These are phyloP conservation scores for Arachis stenosperma DNA, from an alignment of 306 rosid species.

Conservation along the genomic window DNA sequence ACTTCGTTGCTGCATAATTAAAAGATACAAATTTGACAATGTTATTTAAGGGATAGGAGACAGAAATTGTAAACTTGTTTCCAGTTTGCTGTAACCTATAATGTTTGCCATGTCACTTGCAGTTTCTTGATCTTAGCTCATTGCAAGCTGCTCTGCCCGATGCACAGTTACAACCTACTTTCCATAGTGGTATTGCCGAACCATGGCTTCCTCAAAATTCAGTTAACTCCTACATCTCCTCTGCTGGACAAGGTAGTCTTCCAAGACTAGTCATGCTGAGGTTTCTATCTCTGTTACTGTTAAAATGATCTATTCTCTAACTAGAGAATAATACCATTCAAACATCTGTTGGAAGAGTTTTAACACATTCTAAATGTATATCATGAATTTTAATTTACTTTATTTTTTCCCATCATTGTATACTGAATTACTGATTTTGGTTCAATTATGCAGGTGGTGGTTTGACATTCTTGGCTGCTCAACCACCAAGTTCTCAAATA, in stretches of 20 bases:
- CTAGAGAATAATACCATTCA: constrained; percentile 3
- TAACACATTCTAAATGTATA: constrained; percentile 9
- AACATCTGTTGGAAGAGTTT: constrained; percentile 8
- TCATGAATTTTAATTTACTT: neutral
- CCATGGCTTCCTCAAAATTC: constrained; percentile 68
- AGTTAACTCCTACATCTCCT: constrained; percentile 48
- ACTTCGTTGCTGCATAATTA: constrained; percentile 2
- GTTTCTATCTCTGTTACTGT: constrained; percentile 4
- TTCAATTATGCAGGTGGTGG: constrained; percentile 62
- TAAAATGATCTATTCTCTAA: constrained; percentile 25
- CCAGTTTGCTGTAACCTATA: constrained; percentile 15
- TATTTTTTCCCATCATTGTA: neutral
- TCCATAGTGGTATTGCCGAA: constrained; percentile 53
- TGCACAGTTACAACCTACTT: constrained; percentile 51
- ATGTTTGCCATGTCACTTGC: constrained; percentile 33
- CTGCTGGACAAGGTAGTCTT: constrained; percentile 64
- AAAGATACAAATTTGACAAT: constrained; percentile 4
- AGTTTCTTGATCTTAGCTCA: constrained; percentile 70
- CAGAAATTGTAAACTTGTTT: neutral
- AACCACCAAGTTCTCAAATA: constrained; percentile 58
- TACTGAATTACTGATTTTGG: constrained; percentile 29
- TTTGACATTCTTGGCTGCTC: constrained; percentile 58
- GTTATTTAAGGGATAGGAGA: constrained; percentile 2
- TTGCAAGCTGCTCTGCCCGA: constrained; percentile 69
- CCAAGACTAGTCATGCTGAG: constrained; percentile 9